These are phyloP conservation scores for Rachicladosporium sp. DNA, from an alignment of 2,329 filamentous ascomycete genomes.

Conservation along the genomic window DNA sequence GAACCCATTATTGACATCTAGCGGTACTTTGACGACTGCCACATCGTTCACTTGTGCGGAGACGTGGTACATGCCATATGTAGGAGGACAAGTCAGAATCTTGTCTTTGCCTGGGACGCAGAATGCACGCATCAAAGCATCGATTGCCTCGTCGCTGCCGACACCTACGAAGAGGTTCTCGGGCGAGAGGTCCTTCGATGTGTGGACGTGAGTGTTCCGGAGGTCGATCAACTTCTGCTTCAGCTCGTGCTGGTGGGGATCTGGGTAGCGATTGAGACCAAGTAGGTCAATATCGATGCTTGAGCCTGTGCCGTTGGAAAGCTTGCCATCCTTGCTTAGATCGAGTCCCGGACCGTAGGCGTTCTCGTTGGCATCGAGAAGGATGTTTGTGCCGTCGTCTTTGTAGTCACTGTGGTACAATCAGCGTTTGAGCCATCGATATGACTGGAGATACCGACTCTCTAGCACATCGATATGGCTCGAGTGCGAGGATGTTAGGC, in stretches of 20 bases:
- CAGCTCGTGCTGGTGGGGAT: constrained; percentile 80
- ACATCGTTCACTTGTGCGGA: constrained; percentile 92
- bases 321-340: constrained; percentile 35
- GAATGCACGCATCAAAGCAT: constrained; percentile 85
- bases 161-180: constrained; percentile 90
- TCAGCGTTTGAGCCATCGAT: constrained; percentile 9
- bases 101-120: constrained; percentile 77
- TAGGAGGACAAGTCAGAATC: constrained; percentile 89
- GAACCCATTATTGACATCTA: constrained; percentile 61
- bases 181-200: constrained; percentile 57
- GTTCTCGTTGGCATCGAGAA: constrained; percentile 97
- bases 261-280: constrained; percentile 85
- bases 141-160: constrained; percentile 92
- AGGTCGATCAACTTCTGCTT: constrained; percentile 79
- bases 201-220: constrained; percentile 76
- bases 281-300: constrained; percentile 59
- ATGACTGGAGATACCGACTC: constrained; percentile 40
- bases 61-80: constrained; percentile 96
- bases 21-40: constrained; percentile 70
- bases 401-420: constrained; percentile 62
- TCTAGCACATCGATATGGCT: constrained; percentile 43
- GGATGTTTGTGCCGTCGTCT: constrained; percentile 88
- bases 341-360: constrained; percentile 75
- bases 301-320: constrained; percentile 32
- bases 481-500: constrained; percentile 40